Percentiles rank a stretch among this genome's conserved stretches.
Evolutionary conservation across 352 stramenopile species (phyloP).

Genomic region (Globisporangium ultimum): DNA sequence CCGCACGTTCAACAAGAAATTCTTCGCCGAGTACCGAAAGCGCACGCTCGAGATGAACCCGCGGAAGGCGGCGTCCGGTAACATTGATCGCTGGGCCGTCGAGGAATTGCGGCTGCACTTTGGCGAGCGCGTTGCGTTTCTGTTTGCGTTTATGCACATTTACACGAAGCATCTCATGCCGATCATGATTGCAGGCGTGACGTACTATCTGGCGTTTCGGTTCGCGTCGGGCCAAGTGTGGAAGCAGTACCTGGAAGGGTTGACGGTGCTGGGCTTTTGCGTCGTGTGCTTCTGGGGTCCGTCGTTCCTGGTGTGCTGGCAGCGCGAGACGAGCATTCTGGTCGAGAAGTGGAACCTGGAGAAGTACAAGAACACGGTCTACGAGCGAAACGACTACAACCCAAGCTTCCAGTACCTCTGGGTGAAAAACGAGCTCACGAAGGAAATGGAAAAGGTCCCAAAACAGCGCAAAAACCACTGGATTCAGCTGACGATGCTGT

Average conservation of each 20-base stretch:
- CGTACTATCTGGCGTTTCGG: conserved; percentile 80
- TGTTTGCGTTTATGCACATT: conserved; percentile 90
- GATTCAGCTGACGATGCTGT: conserved; percentile 85
- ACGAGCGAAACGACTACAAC: conserved; percentile 86
- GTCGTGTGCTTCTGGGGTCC: conserved; percentile 82
- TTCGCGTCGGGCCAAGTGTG: conserved; percentile 55
- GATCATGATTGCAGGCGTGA: conserved; percentile 52
- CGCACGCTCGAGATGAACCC: conserved; percentile 73
- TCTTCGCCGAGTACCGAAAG: conserved; percentile 86
- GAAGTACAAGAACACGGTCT: conserved; percentile 89
- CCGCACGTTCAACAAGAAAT: conserved; percentile 82
- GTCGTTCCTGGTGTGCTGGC: conserved; percentile 81
- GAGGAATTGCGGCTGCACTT: conserved; percentile 86
- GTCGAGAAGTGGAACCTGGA: conserved; percentile 87
- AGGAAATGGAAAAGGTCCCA: conserved; percentile 87
- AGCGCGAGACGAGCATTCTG: conserved; percentile 82
- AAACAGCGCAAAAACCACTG: conserved; percentile 82
- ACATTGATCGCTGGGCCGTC: conserved; percentile 82
- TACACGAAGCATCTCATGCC: conserved; percentile 86
- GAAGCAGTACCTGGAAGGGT: conserved; percentile 68
- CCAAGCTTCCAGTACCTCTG: conserved; percentile 84
- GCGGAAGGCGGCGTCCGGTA: conserved; percentile 63
- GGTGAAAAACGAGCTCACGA: conserved; percentile 83
- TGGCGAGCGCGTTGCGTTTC: conserved; percentile 84
- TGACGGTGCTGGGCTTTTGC: conserved; percentile 63